Conservation (phyloP, 2,329 filamentous ascomycete genomes). For the Simplicillium sp. region DNA sequence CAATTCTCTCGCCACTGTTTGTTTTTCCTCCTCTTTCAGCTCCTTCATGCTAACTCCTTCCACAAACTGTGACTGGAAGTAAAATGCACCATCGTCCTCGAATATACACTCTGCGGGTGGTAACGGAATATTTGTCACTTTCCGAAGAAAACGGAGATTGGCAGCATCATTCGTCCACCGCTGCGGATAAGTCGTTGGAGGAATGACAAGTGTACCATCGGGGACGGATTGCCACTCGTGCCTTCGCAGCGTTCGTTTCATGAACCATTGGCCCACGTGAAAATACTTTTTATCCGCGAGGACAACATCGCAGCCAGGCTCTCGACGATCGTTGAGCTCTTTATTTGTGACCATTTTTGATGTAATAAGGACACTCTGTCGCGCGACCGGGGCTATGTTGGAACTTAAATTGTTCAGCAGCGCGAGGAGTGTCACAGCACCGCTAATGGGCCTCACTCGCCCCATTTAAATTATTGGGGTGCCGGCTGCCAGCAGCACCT, state of each 20-base stretch:
- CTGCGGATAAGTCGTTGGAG: background rate
- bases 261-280: background rate
- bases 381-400: no score
- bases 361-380: no score
- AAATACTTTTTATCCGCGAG: background rate
- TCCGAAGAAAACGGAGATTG: background rate
- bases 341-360: no score
- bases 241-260: background rate
- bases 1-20: background rate
- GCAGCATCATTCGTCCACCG: background rate
- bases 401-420: no score
- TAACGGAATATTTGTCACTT: background rate
- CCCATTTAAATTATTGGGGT: no score
- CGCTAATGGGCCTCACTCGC: no score
- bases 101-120: background rate
- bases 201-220: background rate
- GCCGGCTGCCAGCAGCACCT: no score
- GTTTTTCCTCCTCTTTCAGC: background rate
- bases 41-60: background rate
- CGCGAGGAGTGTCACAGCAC: no score
- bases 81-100: background rate
- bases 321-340: no score
- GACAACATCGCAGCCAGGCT: no score
- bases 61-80: background rate
- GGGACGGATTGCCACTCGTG: background rate